phyloP scores from a whole-genome alignment of 805 yeast genomes.

The Candida railenensis region DNA sequence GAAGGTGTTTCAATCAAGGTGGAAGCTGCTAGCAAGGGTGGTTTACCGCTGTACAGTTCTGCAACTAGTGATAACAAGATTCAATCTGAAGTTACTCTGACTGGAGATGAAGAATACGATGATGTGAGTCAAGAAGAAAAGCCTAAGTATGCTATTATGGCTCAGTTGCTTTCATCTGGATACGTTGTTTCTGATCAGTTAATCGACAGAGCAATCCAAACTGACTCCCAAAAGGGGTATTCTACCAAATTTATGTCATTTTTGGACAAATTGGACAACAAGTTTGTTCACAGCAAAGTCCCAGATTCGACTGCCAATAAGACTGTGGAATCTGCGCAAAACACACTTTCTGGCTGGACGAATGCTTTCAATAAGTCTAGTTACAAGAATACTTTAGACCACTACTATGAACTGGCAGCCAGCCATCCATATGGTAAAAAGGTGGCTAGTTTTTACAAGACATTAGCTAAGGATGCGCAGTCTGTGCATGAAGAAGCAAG shows the following conservation, averaged over 20 bases:
- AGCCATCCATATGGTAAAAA: conserved; percentile 53
- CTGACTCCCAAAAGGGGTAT: conserved; percentile 66
- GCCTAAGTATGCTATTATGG: conserved; percentile 73
- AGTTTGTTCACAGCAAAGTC: conserved; percentile 57
- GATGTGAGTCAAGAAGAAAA: conserved; percentile 74
- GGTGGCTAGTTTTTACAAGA: conserved; percentile 60
- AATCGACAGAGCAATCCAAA: conserved; percentile 56
- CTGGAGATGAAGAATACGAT: conserved; percentile 32
- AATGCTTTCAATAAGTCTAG: conserved; percentile 30
- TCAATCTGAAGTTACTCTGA: conserved; percentile 15
- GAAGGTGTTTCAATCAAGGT: conserved; percentile 52
- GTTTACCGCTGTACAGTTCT: conserved; percentile 10
- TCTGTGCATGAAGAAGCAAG: conserved; percentile 75
- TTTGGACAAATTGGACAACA: conserved; percentile 52
- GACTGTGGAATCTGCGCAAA: conserved; percentile 36
- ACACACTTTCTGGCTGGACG: conserved; percentile 39
- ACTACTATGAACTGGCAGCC: conserved; percentile 48
- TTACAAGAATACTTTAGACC: conserved; percentile 33
- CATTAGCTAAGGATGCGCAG: conserved; percentile 51
- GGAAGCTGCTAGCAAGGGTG: conserved; percentile 18
- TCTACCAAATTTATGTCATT: conserved; percentile 57
- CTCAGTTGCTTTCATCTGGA: conserved; percentile 75
- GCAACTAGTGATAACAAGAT: conserved; percentile 22
- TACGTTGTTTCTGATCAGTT: conserved; percentile 64
- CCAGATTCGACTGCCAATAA: conserved; percentile 43